phyloP scores from a whole-genome alignment of 2,329 filamentous ascomycete genomes.

The Curvularia sp. region DNA sequence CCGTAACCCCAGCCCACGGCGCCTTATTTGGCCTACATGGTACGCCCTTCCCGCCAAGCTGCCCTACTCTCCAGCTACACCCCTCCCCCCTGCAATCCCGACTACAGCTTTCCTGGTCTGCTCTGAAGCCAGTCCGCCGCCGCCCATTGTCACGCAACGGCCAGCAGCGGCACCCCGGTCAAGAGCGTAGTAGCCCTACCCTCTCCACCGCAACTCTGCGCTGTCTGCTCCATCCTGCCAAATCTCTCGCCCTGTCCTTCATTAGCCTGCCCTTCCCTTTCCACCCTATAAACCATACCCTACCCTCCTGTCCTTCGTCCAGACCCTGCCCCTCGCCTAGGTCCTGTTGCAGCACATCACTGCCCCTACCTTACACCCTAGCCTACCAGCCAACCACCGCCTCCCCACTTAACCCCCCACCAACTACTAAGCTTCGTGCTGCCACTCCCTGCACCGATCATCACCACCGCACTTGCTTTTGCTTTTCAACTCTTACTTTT shows the following conservation, averaged over 20 bases:
- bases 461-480: conserved; percentile 10
- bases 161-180: conserved; percentile 46
- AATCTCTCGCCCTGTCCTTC: conserved; percentile 27
- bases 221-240: conserved; percentile 43
- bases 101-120: conserved; percentile 31
- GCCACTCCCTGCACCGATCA: conserved; percentile 27
- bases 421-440: conserved; percentile 18
- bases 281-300: conserved; percentile 44
- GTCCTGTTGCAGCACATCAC: conserved; percentile 31
- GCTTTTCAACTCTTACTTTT: conserved; percentile 13
- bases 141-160: conserved; percentile 38
- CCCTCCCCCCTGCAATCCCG: conserved; percentile 42
- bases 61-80: conserved; percentile 37
- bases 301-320: conserved; percentile 38
- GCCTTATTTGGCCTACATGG: conserved; percentile 50
- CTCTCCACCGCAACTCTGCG: conserved; percentile 39
- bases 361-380: conserved; percentile 27
- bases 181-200: conserved; percentile 30
- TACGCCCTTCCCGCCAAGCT: conserved; percentile 51
- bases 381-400: conserved; percentile 33
- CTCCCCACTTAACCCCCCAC: conserved; percentile 34
- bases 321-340: conserved; percentile 49
- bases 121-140: conserved; percentile 24
- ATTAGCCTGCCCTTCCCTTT: conserved; percentile 38
- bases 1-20: conserved; percentile 43